These are phyloP conservation scores for Anthostomella pinea DNA, from an alignment of 2,329 filamentous ascomycete species.

Conservation along the genomic window DNA sequence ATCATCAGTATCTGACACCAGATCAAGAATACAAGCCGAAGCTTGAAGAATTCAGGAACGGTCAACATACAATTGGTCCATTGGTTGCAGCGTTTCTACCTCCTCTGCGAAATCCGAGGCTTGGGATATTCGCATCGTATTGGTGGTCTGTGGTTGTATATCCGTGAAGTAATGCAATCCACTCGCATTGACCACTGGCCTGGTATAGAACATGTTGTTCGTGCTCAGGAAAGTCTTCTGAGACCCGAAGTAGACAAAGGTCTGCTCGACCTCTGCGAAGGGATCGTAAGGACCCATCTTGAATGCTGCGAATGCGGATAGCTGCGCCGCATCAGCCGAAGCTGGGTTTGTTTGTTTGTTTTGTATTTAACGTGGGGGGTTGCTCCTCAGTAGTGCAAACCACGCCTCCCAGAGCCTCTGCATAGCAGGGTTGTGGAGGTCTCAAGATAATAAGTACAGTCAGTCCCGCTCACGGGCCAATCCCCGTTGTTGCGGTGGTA, in stretches of 20 bases:
- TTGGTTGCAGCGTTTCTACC: no score
- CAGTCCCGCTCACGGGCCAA: no score
- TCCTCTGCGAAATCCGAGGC: constrained; percentile 1
- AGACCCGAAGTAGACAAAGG: not conserved
- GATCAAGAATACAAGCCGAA: no score
- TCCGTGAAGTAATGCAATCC: constrained; percentile 1
- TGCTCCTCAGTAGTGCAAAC: no score
- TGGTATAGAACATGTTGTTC: constrained; percentile 2
- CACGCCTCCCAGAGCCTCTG: no score
- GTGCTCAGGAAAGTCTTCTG: constrained; percentile 1
- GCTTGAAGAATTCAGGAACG: no score
- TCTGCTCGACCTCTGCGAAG: not conserved
- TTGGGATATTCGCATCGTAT: not conserved
- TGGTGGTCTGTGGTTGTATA: constrained; percentile 1
- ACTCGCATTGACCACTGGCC: not conserved
- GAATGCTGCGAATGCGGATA: not conserved
- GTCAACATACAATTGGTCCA: no score
- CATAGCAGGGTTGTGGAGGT: no score
- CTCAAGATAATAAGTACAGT: no score
- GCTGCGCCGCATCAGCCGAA: constrained; percentile 2
- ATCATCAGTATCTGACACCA: not conserved
- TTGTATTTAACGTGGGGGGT: no score
- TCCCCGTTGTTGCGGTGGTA: no score
- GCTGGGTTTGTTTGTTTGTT: no score
- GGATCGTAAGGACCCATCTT: constrained; percentile 2